phyloP scores from a whole-genome alignment of 164 flowering plant genomes.

The Pachysandra terminalis region DNA sequence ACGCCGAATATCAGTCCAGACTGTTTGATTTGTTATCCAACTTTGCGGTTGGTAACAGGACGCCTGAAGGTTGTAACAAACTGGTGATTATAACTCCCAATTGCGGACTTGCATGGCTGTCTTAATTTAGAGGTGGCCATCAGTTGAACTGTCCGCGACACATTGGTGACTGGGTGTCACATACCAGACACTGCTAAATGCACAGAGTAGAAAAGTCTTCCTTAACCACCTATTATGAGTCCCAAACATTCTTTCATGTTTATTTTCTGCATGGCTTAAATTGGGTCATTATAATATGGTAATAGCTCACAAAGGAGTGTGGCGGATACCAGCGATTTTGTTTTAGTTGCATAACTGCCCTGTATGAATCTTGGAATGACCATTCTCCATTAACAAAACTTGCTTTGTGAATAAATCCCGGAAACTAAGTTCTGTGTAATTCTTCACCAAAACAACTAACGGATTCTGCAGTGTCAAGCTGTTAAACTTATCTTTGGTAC shows the following conservation, averaged over 20 bases:
- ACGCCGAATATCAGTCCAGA: background rate
- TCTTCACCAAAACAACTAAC: background rate
- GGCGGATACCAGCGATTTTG: background rate
- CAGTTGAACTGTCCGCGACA: too few relatives aligned
- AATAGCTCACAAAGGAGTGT: background rate
- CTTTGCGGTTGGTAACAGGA: background rate
- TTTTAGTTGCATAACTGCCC: background rate
- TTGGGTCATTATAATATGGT: background rate
- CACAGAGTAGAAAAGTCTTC: too few relatives aligned
- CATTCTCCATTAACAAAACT: background rate
- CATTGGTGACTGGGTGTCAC: too few relatives aligned
- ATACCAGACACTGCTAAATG: background rate
- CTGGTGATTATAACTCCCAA: too few relatives aligned
- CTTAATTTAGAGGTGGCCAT: too few relatives aligned
- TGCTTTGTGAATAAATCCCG: background rate
- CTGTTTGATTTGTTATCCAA: background rate
- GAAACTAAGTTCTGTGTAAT: background rate
- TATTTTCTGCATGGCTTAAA: background rate
- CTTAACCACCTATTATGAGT: too few relatives aligned
- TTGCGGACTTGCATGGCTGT: too few relatives aligned
- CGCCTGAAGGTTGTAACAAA: too few relatives aligned
- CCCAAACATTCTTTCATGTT: too few relatives aligned
- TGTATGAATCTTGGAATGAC: background rate
- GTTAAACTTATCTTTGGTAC: conserved; percentile 1
- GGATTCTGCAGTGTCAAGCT: background rate